phyloP scores from a whole-genome alignment of 2,329 filamentous ascomycete species.

The Blumeria graminis region DNA sequence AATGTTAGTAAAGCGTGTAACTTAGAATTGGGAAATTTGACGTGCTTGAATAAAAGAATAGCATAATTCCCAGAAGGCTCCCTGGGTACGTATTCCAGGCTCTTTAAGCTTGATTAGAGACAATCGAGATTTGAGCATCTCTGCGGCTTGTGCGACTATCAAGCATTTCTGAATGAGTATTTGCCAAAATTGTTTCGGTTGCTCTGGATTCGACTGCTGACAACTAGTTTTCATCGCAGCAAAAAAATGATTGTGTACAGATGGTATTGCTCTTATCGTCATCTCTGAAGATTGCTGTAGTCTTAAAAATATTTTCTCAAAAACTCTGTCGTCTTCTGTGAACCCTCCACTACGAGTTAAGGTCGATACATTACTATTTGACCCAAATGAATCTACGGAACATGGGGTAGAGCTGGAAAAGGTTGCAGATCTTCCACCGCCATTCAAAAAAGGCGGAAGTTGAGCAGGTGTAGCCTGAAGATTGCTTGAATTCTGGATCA shows the following conservation, averaged over 20 bases:
- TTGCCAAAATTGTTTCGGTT: slow-evolving; percentile 40
- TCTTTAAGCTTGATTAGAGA: slow-evolving; percentile 69
- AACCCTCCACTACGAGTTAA: slow-evolving; percentile 20
- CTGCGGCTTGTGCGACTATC: slow-evolving; percentile 46
- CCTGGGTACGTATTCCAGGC: slow-evolving; percentile 42
- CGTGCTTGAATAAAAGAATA: slow-evolving; percentile 39
- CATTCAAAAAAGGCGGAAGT: slow-evolving; percentile 24
- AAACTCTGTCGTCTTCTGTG: slow-evolving; percentile 53
- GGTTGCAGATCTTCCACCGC: slow-evolving; percentile 25
- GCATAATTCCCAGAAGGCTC: slow-evolving; percentile 43
- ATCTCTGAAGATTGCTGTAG: slow-evolving; percentile 51
- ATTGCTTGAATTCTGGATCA: slow-evolving; percentile 13
- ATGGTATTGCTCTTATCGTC: slow-evolving; percentile 46
- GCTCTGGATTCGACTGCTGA: slow-evolving; percentile 31
- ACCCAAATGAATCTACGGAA: slow-evolving; percentile 58
- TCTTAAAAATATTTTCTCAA: slow-evolving; percentile 61
- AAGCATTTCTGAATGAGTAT: slow-evolving; percentile 47
- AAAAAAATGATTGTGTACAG: slow-evolving; percentile 41
- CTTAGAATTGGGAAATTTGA: background rate
- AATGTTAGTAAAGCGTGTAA: slow-evolving; percentile 4
- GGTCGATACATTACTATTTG: slow-evolving; percentile 13
- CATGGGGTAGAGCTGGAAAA: slow-evolving; percentile 38
- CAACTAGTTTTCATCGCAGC: slow-evolving; percentile 38
- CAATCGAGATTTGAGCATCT: slow-evolving; percentile 46
- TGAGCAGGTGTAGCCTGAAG: slow-evolving; percentile 30